Conservation (phyloP, 371 early-diverging fungal species). For the Mortierella sp. region DNA sequence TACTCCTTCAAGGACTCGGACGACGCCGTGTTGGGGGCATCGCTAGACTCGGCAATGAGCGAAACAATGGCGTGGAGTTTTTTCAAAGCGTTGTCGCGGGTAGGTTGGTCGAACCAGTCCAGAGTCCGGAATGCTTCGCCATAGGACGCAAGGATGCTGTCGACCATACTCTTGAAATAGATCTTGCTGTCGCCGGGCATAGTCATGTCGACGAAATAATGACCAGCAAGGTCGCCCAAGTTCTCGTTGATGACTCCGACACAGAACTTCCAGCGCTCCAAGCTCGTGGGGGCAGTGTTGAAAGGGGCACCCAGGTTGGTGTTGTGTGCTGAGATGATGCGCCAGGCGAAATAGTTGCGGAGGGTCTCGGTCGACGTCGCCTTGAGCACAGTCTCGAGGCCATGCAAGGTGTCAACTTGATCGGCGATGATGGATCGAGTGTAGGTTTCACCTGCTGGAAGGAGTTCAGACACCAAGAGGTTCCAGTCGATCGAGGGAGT, state of each 20-base stretch:
- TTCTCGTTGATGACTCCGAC: constrained; percentile 40
- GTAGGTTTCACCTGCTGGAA: constrained; percentile 44
- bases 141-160: constrained; percentile 58
- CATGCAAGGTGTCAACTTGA: constrained; percentile 57
- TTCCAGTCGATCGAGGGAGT: constrained; percentile 64
- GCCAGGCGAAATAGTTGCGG: constrained; percentile 64
- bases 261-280: constrained; percentile 61
- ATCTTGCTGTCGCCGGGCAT: constrained; percentile 50
- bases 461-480: constrained; percentile 47
- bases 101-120: constrained; percentile 68
- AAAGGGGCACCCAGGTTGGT: constrained; percentile 40
- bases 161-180: constrained; percentile 53
- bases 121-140: constrained; percentile 54
- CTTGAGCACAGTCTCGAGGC: constrained; percentile 55
- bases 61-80: constrained; percentile 59
- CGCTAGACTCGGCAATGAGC: constrained; percentile 64
- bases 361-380: constrained; percentile 46
- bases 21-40: constrained; percentile 61
- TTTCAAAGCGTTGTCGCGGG: constrained; percentile 61
- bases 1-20: constrained; percentile 59
- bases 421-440: constrained; percentile 54
- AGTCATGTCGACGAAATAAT: constrained; percentile 64
- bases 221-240: constrained; percentile 65
- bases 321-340: constrained; percentile 37
- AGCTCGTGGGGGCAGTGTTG: constrained; percentile 42